Conservation (phyloP, 2,329 filamentous ascomycete species). For the Phialophora macrospora region DNA sequence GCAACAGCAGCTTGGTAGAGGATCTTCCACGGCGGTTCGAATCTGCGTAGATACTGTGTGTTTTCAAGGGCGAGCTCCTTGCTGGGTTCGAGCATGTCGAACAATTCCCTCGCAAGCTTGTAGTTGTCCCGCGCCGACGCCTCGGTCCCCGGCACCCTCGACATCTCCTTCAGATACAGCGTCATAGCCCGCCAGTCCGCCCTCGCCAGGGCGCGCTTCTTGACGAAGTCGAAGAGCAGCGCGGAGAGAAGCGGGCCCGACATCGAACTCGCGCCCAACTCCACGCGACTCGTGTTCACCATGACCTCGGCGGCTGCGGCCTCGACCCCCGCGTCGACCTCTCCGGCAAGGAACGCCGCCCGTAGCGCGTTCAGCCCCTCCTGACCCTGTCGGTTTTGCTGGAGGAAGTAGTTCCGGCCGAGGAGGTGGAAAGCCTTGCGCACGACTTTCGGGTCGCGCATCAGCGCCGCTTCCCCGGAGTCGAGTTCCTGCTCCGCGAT, state of each 20-base stretch:
- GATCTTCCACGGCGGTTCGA: constrained; percentile 26
- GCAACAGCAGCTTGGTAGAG: constrained; percentile 22
- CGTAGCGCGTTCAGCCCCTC: constrained; percentile 25
- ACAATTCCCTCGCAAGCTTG: constrained; percentile 27
- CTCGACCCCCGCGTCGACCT: constrained; percentile 28
- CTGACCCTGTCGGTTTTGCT: constrained; percentile 20
- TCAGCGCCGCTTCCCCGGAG: constrained; percentile 6
- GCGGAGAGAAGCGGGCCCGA: not conserved
- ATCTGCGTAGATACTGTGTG: constrained; percentile 6
- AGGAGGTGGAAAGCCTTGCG: constrained; percentile 25
- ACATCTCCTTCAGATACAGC: constrained; percentile 22
- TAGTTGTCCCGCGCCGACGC: constrained; percentile 22
- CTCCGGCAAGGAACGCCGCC: constrained; percentile 22
- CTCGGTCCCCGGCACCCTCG: constrained; percentile 15
- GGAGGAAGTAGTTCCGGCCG: constrained; percentile 24
- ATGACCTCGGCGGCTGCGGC: constrained; percentile 23
- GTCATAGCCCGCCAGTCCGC: constrained; percentile 28
- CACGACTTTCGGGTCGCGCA: constrained; percentile 25
- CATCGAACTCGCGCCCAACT: not conserved
- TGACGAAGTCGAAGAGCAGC: constrained; percentile 16
- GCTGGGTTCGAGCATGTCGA: constrained; percentile 24
- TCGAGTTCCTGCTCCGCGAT: constrained; percentile 19
- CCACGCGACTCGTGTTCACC: not conserved
- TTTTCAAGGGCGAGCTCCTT: constrained; percentile 1
- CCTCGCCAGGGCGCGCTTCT: constrained; percentile 18